Evolutionary conservation across 768 basidiomycete genomes (phyloP).

Genomic region (Podaxis mareebaensis): DNA sequence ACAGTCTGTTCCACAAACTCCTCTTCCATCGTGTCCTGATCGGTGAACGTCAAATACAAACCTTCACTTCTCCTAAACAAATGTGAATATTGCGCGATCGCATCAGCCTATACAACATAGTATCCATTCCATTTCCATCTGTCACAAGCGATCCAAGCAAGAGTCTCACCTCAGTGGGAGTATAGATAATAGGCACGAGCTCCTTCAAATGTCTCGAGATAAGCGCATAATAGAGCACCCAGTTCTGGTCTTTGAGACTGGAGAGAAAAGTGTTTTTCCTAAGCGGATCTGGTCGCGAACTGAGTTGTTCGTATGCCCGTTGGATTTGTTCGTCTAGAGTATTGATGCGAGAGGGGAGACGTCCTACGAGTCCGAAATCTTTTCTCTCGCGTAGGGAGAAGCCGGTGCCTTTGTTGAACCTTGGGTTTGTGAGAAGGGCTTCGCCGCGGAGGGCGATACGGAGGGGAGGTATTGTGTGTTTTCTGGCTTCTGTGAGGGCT

Average conservation of each 20-base stretch:
- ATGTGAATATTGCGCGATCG: slow-evolving; percentile 82
- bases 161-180: slow-evolving; percentile 69
- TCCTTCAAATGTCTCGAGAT: slow-evolving; percentile 59
- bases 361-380: slow-evolving; percentile 61
- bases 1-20: slow-evolving; percentile 68
- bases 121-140: not conserved
- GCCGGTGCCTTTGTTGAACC: slow-evolving; percentile 80
- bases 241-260: slow-evolving; percentile 77
- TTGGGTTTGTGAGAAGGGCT: slow-evolving; percentile 60
- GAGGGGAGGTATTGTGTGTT: slow-evolving; percentile 24
- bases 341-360: slow-evolving; percentile 52
- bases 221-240: slow-evolving; percentile 78
- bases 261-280: slow-evolving; percentile 77
- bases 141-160: not conserved
- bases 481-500: not conserved
- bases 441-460: slow-evolving; percentile 62
- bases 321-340: slow-evolving; percentile 75
- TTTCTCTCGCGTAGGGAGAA: slow-evolving; percentile 70
- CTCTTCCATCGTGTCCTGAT: slow-evolving; percentile 71
- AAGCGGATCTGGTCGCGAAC: slow-evolving; percentile 32
- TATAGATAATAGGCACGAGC: slow-evolving; percentile 75
- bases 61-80: slow-evolving; percentile 81
- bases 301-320: slow-evolving; percentile 70
- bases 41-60: slow-evolving; percentile 63
- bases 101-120: slow-evolving; percentile 57